Evolutionary conservation across 331 rosid genomes (phyloP).

Genomic region (Rosa hybrid): DNA sequence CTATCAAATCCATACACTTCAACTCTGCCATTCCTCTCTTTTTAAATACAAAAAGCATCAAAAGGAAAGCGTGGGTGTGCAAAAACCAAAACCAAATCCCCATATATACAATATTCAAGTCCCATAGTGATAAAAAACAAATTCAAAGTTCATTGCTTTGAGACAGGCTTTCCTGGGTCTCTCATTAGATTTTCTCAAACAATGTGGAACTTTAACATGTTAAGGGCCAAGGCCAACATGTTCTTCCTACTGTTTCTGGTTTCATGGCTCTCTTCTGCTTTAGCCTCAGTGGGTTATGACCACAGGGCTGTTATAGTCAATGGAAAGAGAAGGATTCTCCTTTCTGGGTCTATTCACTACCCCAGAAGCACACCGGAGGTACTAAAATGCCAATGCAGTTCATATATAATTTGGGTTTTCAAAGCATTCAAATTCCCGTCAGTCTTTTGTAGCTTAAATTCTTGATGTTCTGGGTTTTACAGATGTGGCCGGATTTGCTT

Average conservation of each 20-base stretch:
- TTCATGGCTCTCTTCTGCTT: constrained; percentile 51
- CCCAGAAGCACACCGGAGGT: constrained; percentile 98
- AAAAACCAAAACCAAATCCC: constrained; percentile 15
- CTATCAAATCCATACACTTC: constrained; percentile 16
- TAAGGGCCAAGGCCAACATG: constrained; percentile 3
- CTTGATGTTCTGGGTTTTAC: constrained; percentile 16
- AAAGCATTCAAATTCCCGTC: not conserved
- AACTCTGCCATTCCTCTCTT: constrained; percentile 15
- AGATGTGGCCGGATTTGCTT: constrained; percentile 98
- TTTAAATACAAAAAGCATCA: constrained; percentile 30
- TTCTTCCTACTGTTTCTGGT: constrained; percentile 27
- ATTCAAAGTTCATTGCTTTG: constrained; percentile 23
- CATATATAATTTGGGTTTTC: constrained; percentile 17
- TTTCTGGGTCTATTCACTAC: constrained; percentile 95
- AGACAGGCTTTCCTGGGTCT: constrained; percentile 11
- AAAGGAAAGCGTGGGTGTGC: constrained; percentile 16
- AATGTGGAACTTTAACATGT: constrained; percentile 40
- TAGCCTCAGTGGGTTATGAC: constrained; percentile 77
- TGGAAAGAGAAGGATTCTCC: constrained; percentile 71
- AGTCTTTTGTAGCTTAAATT: not conserved
- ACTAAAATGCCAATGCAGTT: constrained; percentile 35
- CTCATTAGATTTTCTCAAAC: constrained; percentile 8
- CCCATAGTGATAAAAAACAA: not conserved
- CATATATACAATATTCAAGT: constrained; percentile 15
- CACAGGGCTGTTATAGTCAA: constrained; percentile 69